A percentile compares a stretch with the other conserved stretches of the same genome.
Evolutionary conservation across 371 early-diverging fungal genomes (phyloP).

Genomic region (Rhizomucor pusillus): DNA sequence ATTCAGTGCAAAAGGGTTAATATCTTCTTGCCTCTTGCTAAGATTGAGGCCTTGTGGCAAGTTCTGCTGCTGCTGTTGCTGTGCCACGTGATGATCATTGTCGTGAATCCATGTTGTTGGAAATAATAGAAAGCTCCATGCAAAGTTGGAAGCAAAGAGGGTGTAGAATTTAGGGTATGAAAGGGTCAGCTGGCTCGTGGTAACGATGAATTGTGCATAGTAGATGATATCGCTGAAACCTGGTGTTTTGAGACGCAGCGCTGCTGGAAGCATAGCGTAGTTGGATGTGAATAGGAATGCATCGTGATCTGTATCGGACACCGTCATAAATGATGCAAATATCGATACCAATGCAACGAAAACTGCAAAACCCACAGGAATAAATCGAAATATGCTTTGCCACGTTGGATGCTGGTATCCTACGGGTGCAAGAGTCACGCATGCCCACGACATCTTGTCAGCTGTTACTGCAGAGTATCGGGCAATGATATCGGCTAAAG

Average conservation of each 20-base stretch:
- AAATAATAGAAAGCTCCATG: conserved; percentile 54
- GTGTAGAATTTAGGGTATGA: conserved; percentile 53
- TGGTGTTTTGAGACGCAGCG: conserved; percentile 51
- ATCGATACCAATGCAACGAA: conserved; percentile 33
- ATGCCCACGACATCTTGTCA: conserved; percentile 29
- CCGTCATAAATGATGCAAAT: conserved; percentile 13
- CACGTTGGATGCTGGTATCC: conserved; percentile 47
- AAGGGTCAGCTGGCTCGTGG: conserved; percentile 46
- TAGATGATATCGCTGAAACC: conserved; percentile 54
- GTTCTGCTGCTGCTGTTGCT: neutral
- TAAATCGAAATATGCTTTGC: conserved; percentile 32
- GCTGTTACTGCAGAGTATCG: conserved; percentile 31
- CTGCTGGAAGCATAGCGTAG: conserved; percentile 49
- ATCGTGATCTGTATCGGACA: conserved; percentile 41
- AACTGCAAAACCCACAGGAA: conserved; percentile 44
- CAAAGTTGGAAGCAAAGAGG: conserved; percentile 52
- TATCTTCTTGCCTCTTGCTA: neutral
- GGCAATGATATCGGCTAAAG: conserved; percentile 38
- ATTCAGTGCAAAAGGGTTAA: neutral
- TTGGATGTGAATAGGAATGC: conserved; percentile 48
- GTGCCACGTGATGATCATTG: neutral
- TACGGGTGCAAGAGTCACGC: conserved; percentile 43
- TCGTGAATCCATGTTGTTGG: conserved; percentile 20
- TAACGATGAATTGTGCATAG: conserved; percentile 54
- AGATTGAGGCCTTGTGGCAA: neutral